These are phyloP conservation scores for Carpinus fangiana DNA, from an alignment of 306 rosid genomes.

Conservation along the genomic window DNA sequence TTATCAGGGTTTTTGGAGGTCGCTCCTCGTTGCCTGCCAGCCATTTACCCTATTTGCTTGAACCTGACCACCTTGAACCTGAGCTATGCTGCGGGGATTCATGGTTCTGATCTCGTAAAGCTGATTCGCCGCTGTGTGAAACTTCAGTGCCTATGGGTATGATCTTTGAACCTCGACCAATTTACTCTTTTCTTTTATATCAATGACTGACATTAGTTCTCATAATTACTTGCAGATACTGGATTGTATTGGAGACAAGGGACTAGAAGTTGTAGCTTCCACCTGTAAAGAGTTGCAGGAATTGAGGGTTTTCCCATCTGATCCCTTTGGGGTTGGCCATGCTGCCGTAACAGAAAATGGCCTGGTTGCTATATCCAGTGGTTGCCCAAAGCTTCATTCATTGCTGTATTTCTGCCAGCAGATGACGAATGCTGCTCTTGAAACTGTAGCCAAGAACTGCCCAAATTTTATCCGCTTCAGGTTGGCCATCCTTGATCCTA, in stretches of 20 bases:
- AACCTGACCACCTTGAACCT: conserved; percentile 77
- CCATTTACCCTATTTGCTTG: conserved; percentile 64
- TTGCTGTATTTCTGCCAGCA: conserved; percentile 85
- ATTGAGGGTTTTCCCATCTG: conserved; percentile 87
- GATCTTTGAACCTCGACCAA: neutral
- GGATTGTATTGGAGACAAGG: conserved; percentile 85
- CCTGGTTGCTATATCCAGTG: conserved; percentile 74
- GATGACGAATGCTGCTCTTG: conserved; percentile 96
- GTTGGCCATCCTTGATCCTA: conserved; percentile 71
- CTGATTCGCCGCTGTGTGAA: conserved; percentile 56
- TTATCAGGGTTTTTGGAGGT: conserved; percentile 89
- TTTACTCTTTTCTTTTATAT: neutral
- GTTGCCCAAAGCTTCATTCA: conserved; percentile 87
- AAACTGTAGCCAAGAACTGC: conserved; percentile 81
- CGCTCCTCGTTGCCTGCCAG: conserved; percentile 58
- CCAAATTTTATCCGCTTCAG: conserved; percentile 86
- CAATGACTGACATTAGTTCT: conserved; percentile 15
- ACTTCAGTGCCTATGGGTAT: conserved; percentile 89
- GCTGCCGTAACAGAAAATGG: conserved; percentile 81
- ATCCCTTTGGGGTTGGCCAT: conserved; percentile 45
- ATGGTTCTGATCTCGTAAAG: conserved; percentile 52
- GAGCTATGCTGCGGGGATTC: conserved; percentile 86
- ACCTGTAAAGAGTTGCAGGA: conserved; percentile 84
- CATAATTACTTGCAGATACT: conserved; percentile 51
- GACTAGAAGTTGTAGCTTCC: conserved; percentile 69